Evolutionary conservation across 257 asterid species (phyloP), one percentile per base, ranked within the genome.

Genomic region (Scutellaria baicalensis): DNA sequence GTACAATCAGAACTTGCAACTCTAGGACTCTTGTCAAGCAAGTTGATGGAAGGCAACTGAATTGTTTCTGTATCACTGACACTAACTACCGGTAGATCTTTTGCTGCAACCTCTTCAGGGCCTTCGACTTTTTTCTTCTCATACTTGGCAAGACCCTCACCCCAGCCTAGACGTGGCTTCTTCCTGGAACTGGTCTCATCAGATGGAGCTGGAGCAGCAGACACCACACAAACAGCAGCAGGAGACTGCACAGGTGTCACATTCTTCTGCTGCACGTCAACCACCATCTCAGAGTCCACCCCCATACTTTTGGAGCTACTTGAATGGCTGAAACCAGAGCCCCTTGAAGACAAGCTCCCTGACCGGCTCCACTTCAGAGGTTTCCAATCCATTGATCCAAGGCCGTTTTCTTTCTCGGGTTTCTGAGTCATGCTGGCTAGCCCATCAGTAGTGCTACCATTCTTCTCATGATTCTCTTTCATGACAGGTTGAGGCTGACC

Each of bases 141-240:
- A 75, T 77, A 89, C 84, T 94, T 94, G 5, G 99, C 99, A 27
- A 94, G 87, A 54, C 98, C 99, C 82, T 89, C 97, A 52, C 99
- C 99, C 97, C 97, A 94, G 70, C 98, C 95, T 68, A 94, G 87
- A 31, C 99, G 98, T 1, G 93, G 96, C 83, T 94, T 94, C 90
- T 91, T 94, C 75, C 96, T 81, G 59, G 97, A 92, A 69, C 79
- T 66, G 43, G 78, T 80, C 79, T 94, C 97, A 64, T 91, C 88
- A 38, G 78, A 68, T 59, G 83, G 73, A 59, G 77, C 73, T 45
- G 75, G 81, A 79, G 73, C 75, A 55, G 67, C 43, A 36, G 85
- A 43, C 43, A 63, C 67, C n/a, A 60, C 82, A 84, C 80, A 76
- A 57, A 82, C 80, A 81, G 71, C 54, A 55, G 82, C 76, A 49